Evolutionary conservation across 139 green algal species (phyloP).

Genomic region (Chlorella sp.): DNA sequence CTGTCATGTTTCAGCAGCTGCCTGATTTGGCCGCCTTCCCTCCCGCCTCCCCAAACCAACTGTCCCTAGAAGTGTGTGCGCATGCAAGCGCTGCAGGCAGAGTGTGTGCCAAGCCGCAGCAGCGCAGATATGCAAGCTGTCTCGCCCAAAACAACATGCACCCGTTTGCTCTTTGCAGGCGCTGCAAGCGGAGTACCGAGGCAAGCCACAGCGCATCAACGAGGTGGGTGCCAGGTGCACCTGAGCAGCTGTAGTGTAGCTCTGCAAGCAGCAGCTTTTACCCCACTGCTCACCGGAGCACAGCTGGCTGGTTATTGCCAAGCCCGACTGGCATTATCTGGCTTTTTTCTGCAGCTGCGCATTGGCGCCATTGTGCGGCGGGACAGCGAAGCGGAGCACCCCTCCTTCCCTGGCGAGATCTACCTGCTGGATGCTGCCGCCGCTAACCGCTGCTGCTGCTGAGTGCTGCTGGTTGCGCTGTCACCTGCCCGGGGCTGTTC

Average conservation of each 20-base stretch:
- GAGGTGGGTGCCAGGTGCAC: background rate
- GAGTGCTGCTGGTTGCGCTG: background rate
- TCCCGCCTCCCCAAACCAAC: too few relatives aligned
- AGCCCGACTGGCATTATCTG: too few relatives aligned
- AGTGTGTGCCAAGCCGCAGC: too few relatives aligned
- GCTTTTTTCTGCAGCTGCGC: background rate
- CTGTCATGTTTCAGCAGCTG: too few relatives aligned
- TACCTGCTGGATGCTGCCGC: background rate
- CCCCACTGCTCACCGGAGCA: background rate
- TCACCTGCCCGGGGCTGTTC: background rate
- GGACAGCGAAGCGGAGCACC: slow-evolving; percentile 24
- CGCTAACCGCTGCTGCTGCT: background rate
- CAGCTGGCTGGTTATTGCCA: too few relatives aligned
- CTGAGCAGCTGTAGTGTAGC: background rate
- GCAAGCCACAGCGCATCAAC: slow-evolving; percentile 34
- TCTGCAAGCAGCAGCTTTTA: background rate
- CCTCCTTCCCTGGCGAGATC: slow-evolving; percentile 25
- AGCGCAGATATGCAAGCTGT: too few relatives aligned
- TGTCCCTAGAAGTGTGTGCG: too few relatives aligned
- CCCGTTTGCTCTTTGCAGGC: too few relatives aligned
- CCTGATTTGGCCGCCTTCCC: too few relatives aligned
- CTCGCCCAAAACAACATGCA: too few relatives aligned
- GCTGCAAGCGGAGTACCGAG: slow-evolving; percentile 8
- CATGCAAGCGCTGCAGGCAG: too few relatives aligned
- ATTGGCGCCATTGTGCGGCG: slow-evolving; percentile 35